Base-by-base conservation (phyloP, 208 protist genomes). In the Trypanosoma caninum region DNA sequence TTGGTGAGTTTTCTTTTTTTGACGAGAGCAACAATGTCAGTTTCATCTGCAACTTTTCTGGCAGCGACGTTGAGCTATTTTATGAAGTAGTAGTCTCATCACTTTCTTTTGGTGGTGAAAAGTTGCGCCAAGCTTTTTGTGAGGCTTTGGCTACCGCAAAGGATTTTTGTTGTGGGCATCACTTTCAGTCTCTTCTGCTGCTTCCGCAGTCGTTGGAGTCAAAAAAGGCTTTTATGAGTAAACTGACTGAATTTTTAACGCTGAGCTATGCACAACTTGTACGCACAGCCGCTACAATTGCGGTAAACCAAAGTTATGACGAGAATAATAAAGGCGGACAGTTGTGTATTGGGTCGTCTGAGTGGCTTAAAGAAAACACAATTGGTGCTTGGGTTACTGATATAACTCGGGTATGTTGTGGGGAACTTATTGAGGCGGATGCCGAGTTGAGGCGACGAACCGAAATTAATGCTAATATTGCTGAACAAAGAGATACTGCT, bases 191-290 rank as follows among this genome's bases (percentile, higher is more conserved):
- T 6, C 20, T 53, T n/a, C 20, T 37, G 7, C 2, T 51, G n/a
- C 25, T 22, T 8, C 22, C 42, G 16, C 22, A 30, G 37, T 40
- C 44, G 23, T 33, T 33, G 1, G 20, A 23, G 11, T n/a, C 28
- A 33, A 27, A 28, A 28, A 2, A n/a, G 51, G 20, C 27, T 18
- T 16, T 56, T 38, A 34, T 25, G 20, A 23, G 40, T 20, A 38
- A 11, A n/a, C 41, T 66, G 28, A 33, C n/a, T 9, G 22, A 35
- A 10, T 47, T 59, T 58, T n/a, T 66, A 20, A 7, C 35, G 18
- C 7, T 16, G 34, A 59, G 60, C 20, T 58, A 34, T 40, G 2
- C 38, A 25, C 51, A 48, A 3, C 51, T 59, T 22, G 16, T 66
- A 18, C 28, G n/a, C n/a, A n/a, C n/a, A n/a, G n/a, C n/a, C n/a